phyloP scores from a whole-genome alignment of 495 filamentous ascomycete species.

The Penicillium longicatenatum region DNA sequence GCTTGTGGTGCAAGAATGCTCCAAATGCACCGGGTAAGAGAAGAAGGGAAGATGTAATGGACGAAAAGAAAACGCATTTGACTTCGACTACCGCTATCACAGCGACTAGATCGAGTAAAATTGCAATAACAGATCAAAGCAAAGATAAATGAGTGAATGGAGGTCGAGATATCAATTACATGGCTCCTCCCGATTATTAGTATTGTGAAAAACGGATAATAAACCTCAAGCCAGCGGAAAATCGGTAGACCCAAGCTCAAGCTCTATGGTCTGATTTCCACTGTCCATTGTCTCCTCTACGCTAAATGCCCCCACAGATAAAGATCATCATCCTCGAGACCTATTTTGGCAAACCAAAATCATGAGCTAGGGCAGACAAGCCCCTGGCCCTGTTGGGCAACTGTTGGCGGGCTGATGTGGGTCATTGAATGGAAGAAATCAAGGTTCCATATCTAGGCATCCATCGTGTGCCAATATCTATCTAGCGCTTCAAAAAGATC shows the following conservation, averaged over 20 bases:
- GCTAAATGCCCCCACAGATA: neutral
- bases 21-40: neutral
- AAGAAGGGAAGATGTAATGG: conserved; percentile 10
- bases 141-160: neutral
- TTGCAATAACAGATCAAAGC: neutral
- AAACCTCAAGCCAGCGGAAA: too few species aligned
- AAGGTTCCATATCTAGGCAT: neutral
- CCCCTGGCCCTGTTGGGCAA: neutral
- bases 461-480: neutral
- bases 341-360: neutral
- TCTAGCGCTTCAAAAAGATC: neutral
- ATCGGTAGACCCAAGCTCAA: too few species aligned
- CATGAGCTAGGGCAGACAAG: neutral
- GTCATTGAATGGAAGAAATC: conserved; percentile 1
- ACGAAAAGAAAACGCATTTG: conserved; percentile 8
- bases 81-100: neutral
- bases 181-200: too few species aligned
- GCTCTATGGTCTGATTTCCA: too few species aligned
- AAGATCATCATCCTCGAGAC: neutral
- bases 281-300: too few species aligned
- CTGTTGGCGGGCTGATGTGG: neutral
- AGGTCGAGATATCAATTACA: neutral
- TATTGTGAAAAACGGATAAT: too few species aligned
- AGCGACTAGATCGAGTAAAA: neutral
- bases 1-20: neutral